A percentile compares a stretch with the other conserved stretches of the same genome.
phyloP scores from a whole-genome alignment of 768 basidiomycete genomes.

The Gyrodon lividus region DNA sequence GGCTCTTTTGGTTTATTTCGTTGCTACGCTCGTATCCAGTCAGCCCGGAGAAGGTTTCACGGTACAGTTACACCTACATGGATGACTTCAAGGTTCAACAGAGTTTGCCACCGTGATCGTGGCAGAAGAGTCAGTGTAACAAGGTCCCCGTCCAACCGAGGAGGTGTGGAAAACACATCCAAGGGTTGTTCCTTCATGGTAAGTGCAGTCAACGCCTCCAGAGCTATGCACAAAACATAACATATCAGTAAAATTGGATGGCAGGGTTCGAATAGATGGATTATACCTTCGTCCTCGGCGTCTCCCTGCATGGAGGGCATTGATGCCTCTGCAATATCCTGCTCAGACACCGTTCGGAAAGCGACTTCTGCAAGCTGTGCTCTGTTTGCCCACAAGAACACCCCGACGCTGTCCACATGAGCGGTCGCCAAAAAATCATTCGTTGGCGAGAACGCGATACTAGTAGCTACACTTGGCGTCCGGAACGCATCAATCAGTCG shows the following conservation, averaged over 20 bases:
- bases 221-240: constrained; percentile 45
- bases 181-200: constrained; percentile 56
- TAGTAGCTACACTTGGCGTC: constrained; percentile 84
- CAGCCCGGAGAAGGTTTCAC: background rate
- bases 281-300: constrained; percentile 75
- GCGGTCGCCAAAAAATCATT: constrained; percentile 95
- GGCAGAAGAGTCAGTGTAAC: constrained; percentile 91
- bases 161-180: constrained; percentile 81
- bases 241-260: constrained; percentile 5
- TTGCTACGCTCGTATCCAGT: constrained; percentile 47
- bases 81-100: constrained; percentile 95
- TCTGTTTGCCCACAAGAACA: constrained; percentile 98
- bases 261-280: background rate
- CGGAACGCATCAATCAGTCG: constrained; percentile 89
- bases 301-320: constrained; percentile 85
- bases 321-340: constrained; percentile 63
- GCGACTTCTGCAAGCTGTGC: constrained; percentile 90
- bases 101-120: constrained; percentile 91
- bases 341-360: constrained; percentile 75
- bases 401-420: constrained; percentile 91
- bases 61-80: constrained; percentile 49
- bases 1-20: constrained; percentile 96
- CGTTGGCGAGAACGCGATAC: constrained; percentile 89
- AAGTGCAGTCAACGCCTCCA: constrained; percentile 70
- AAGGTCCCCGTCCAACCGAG: constrained; percentile 86